Base-by-base conservation (phyloP, 257 asterid species). In the Fraxinus anomala region DNA sequence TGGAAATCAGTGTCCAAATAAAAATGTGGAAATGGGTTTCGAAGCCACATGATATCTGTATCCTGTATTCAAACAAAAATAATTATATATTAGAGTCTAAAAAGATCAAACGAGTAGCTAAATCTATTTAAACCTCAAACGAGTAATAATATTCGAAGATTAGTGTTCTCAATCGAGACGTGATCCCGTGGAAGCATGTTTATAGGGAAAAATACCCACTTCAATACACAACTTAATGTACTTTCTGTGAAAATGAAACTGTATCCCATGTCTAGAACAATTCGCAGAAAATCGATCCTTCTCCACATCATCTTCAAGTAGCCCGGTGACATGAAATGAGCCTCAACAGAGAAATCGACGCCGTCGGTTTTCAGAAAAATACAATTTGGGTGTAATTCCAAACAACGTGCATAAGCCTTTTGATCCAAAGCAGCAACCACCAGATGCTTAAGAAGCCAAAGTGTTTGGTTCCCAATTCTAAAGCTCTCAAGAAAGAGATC, bases 11-110 rank as follows among this genome's bases (percentile, higher is more conserved):
- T 69, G 39, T 88, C 90, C 2, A 80, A 5, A 80, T 82, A 77
- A 49, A 90, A 89, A 49, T 77, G 85, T 63, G 81, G 73, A 66
- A 90, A 86, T 56, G 93, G 96, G 78, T 85, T 73, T 65, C 86
- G 81, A 26, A 90, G 72, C 93, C 93, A 90, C 86, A 90, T 78
- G 51, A 90, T 79, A 79, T 90, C 91, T 37, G 91, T 88, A 75
- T 90, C 92, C 96, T 87, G 80, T 37, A 47, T 51, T 21, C 26
- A 65, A 34, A 36, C 40, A 0, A 21, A 73, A 66, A 76, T 39
- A 39, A 39, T 39, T 8, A 39, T 1, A 39, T 44, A 44, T 3
- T 0, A 1, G 2, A 11, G 51, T 44, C 19, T 44, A 3, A 11
- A 13, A 10, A 44, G 1, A 44, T 44, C 51, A 44, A 2, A 2